Conservation (phyloP, 768 basidiomycete genomes). For the Glaciozyma martinii region DNA sequence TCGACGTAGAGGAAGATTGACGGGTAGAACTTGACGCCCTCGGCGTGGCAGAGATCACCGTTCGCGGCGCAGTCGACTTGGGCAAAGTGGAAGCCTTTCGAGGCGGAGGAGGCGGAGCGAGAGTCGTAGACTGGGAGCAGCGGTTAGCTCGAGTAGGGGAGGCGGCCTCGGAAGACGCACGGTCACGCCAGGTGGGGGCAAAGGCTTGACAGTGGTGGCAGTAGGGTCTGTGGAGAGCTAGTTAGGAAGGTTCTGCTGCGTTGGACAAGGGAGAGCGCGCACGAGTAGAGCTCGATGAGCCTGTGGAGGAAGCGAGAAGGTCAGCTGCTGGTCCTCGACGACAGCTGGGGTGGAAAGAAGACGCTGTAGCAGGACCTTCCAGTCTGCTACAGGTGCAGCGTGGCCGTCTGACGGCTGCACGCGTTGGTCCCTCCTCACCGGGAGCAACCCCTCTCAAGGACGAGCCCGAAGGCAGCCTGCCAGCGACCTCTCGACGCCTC, state of each 20-base stretch:
- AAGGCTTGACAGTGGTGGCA: constrained; percentile 30
- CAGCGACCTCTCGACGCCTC: too few species aligned
- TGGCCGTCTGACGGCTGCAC: too few species aligned
- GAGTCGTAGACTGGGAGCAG: constrained; percentile 18
- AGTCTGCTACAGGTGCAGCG: too few species aligned
- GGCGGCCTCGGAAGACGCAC: constrained; percentile 10
- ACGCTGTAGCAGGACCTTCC: too few species aligned
- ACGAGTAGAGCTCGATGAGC: constrained; percentile 29
- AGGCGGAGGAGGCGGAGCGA: constrained; percentile 6
- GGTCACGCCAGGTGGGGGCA: constrained; percentile 33
- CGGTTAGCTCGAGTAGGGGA: background rate
- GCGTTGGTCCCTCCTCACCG: too few species aligned
- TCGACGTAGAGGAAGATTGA: constrained; percentile 31
- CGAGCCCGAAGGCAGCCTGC: too few species aligned
- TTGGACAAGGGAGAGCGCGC: background rate
- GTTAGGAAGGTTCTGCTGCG: background rate
- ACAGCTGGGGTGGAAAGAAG: too few species aligned
- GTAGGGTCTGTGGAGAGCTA: constrained; percentile 6
- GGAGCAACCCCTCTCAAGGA: too few species aligned
- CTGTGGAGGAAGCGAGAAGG: background rate
- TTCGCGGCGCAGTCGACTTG: constrained; percentile 35
- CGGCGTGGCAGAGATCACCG: constrained; percentile 32
- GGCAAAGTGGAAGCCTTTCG: constrained; percentile 30
- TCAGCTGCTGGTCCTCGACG: background rate
- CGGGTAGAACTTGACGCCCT: constrained; percentile 34